A percentile compares a stretch with the other conserved stretches of the same genome.
Conservation (phyloP, 2,329 filamentous ascomycete genomes). For the Fusarium sulawesiense region DNA sequence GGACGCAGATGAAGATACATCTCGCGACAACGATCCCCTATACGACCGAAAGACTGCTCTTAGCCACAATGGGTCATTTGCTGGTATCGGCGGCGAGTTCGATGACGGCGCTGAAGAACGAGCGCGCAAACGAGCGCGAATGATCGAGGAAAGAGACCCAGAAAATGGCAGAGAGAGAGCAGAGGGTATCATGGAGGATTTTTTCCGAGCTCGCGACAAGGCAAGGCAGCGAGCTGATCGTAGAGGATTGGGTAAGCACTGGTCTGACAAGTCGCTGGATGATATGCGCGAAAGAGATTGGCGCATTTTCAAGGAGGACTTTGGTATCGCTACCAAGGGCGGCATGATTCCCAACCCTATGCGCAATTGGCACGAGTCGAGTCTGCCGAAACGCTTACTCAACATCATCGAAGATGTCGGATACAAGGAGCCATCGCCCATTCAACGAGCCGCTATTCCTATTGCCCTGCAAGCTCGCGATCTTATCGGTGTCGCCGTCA, state of each 20-base stretch:
- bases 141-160: slow-evolving; percentile 78
- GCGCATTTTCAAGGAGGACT: slow-evolving; percentile 99
- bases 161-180: slow-evolving; percentile 83
- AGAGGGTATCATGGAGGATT: slow-evolving; percentile 83
- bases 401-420: slow-evolving; percentile 86
- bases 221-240: slow-evolving; percentile 78
- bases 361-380: slow-evolving; percentile 91
- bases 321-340: slow-evolving; percentile 95
- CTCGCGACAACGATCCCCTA: slow-evolving; percentile 75
- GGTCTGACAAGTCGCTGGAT: slow-evolving; percentile 90
- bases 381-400: slow-evolving; percentile 79
- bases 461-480: slow-evolving; percentile 93
- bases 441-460: slow-evolving; percentile 94
- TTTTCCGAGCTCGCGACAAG: slow-evolving; percentile 70
- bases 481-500: slow-evolving; percentile 97
- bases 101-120: slow-evolving; percentile 67
- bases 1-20: slow-evolving; percentile 93
- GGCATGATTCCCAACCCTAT: slow-evolving; percentile 94
- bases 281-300: slow-evolving; percentile 98
- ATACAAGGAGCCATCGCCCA: slow-evolving; percentile 90
- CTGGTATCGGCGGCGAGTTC: slow-evolving; percentile 62
- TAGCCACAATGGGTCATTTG: slow-evolving; percentile 54
- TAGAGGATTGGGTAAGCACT: slow-evolving; percentile 88
- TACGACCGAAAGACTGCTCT: slow-evolving; percentile 60
- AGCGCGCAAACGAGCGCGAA: slow-evolving; percentile 69